Evolutionary conservation across 306 rosid species (phyloP).

Genomic region (Trifolium pratense): DNA sequence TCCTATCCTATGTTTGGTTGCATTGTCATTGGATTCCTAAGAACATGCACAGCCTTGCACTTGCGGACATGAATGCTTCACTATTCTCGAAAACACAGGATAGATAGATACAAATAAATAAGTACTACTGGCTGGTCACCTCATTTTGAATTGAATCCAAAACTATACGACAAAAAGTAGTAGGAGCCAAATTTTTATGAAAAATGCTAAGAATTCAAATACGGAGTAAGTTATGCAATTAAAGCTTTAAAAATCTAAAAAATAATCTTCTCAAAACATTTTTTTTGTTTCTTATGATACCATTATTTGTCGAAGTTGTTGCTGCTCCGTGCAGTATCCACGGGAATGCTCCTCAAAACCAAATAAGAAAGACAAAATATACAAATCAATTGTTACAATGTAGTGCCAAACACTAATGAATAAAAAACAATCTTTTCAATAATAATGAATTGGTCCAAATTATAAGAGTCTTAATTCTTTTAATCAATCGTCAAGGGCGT

Average conservation of each 20-base stretch:
- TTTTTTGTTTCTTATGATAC: too few relatives aligned
- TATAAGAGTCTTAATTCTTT: too few relatives aligned
- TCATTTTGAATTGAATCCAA: constrained; percentile 44
- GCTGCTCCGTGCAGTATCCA: constrained; percentile 34
- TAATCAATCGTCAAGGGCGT: too few relatives aligned
- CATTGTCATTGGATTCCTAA: constrained; percentile 47
- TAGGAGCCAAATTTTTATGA: constrained; percentile 15
- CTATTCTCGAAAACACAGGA: constrained; percentile 40
- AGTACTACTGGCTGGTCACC: not conserved
- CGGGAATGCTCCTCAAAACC: constrained; percentile 36
- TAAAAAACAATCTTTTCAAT: not conserved
- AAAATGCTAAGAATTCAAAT: too few relatives aligned
- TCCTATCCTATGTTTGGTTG: not conserved
- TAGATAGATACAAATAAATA: constrained; percentile 23
- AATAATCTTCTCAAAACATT: too few relatives aligned
- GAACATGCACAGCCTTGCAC: constrained; percentile 11
- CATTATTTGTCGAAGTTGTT: constrained; percentile 26
- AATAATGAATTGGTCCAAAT: too few relatives aligned
- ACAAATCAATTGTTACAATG: constrained; percentile 11
- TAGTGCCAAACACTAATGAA: not conserved
- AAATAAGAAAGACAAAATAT: constrained; percentile 34
- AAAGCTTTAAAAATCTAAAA: too few relatives aligned
- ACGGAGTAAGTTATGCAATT: too few relatives aligned
- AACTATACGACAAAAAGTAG: constrained; percentile 21
- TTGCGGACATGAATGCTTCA: constrained; percentile 43